Base-by-base conservation (phyloP, 495 filamentous ascomycete genomes). In the Geopyxis carbonaria region DNA sequence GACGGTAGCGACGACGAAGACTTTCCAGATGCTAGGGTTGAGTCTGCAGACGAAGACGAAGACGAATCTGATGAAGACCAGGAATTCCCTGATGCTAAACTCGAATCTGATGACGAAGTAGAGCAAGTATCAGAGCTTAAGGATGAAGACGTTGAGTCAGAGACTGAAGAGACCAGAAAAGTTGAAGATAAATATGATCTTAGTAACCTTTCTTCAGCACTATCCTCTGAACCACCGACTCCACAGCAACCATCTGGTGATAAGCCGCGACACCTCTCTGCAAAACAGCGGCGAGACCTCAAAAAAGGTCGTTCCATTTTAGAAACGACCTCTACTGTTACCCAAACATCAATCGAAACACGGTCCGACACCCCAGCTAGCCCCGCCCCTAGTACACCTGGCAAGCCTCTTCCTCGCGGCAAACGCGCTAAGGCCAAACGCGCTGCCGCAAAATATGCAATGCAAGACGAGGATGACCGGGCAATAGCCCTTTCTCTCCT, bases 401-500 rank as follows among this genome's bases (percentile, higher is more conserved):
- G 85, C 25, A 87, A 92, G n/a, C 41, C 55, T 23, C 58, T 58
- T 22, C 73, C 78, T 27, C 81, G 87, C 19, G 89, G 85, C 25
- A 87, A 92, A 59, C 74, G 70, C 40, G 68, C 65, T 31, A 97
- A 93, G 55, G 71, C 73, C 31, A 93, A 89, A 63, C 93, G 91
- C 52, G 71, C 80, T 0, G 82, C 83, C 19, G 60, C 69, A 32
- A 95, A 94, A 60, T 97, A 97, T 58, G 84, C 82, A 22, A 67
- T 91, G 50, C 89, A 97, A 66, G 85, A 93, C 51, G 85, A 91
- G 13, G 85, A 89, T 53, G 89, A 97, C 46, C 80, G 85, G 28
- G 72, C 68, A 23, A 66, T 86, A 1, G 84, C 85, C 39, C 74
- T 93, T 53, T 69, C 71, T 11, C 65, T 94, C 11, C 73, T 93